phyloP scores from a whole-genome alignment of 1,284 basidiomycete genomes.

The Ceratobasidium sp. region DNA sequence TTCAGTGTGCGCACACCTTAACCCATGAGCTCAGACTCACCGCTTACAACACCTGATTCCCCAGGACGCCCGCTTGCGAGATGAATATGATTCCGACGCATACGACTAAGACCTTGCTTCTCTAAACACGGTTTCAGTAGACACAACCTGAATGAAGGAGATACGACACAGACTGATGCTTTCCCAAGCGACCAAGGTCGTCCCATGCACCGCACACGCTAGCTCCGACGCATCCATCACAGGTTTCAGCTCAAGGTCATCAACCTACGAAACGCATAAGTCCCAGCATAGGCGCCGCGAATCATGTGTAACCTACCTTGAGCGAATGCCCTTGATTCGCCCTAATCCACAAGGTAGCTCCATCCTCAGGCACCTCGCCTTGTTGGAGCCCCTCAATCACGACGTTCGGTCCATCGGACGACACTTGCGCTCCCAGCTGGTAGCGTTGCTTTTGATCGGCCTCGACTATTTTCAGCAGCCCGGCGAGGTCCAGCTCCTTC shows the following conservation, averaged over 20 bases:
- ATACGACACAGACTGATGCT: slow-evolving; percentile 69
- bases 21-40: slow-evolving; percentile 59
- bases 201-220: slow-evolving; percentile 86
- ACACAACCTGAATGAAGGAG: not conserved
- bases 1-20: not conserved
- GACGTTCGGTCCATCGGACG: slow-evolving; percentile 56
- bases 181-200: slow-evolving; percentile 75
- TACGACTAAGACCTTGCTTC: slow-evolving; percentile 80
- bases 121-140: slow-evolving; percentile 59
- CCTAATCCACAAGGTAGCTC: slow-evolving; percentile 81
- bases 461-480: slow-evolving; percentile 78
- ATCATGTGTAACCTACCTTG: slow-evolving; percentile 62
- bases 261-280: slow-evolving; percentile 60
- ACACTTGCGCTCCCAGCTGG: slow-evolving; percentile 70
- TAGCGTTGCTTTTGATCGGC: slow-evolving; percentile 85
- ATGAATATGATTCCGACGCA: slow-evolving; percentile 91
- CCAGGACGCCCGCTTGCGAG: slow-evolving; percentile 76
- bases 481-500: slow-evolving; percentile 66
- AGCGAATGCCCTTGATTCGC: slow-evolving; percentile 96
- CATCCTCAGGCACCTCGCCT: slow-evolving; percentile 53
- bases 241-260: slow-evolving; percentile 76
- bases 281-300: not conserved
- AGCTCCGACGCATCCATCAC: slow-evolving; percentile 74
- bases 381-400: slow-evolving; percentile 31
- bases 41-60: slow-evolving; percentile 76